Base-by-base conservation (phyloP, 441 rosid species). In the Bruguiera hainesii region DNA sequence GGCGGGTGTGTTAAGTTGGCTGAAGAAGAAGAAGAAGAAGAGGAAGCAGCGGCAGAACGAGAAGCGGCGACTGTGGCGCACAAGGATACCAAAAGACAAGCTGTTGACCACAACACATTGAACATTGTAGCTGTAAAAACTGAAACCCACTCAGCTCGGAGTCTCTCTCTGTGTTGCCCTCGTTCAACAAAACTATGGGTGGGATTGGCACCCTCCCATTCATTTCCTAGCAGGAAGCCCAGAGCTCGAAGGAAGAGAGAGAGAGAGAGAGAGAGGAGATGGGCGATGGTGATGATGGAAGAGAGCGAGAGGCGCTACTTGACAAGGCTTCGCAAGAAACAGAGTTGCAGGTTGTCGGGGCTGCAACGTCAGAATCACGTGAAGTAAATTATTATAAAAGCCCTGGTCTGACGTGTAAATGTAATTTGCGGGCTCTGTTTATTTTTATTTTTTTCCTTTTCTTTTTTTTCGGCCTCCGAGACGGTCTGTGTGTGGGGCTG, bases 321-420 rank as follows among this genome's bases (percentile, higher is more conserved):
- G 89, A 85, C 90, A 82, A 84, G 76, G 76, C 68, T 73, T 81
- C 75, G 74, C 61, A 76, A 64, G 68, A 70, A 65, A 63, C 78
- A 72, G 70, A 79, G 68, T 33, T 7, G 81, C 65, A 79, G 68
- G 81, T 75, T 85, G 87, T 73, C 83, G 83, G 65, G 73, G 15
- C 77, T 62, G 74, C 72, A 74, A 72, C 69, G 71, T 78, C 83
- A 81, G 85, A 74, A 79, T 84, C 93, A 88, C 93, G 90, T 84
- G 93, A 83, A 83, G 31, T 48, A 51, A 65, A 63, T 26, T 1
- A 26, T 53, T n/a, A 68, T 58, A 64, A 56, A 53, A 8, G 25
- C 37, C 37, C 37, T 10, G 20, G 8, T n/a, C 56, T 52, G 56
- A n/a, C 26, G 37, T 7, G 26, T 8, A 20, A 52, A 19, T 52